phyloP scores from a whole-genome alignment of 2,329 filamentous ascomycete species.

The Huntiella decipiens region DNA sequence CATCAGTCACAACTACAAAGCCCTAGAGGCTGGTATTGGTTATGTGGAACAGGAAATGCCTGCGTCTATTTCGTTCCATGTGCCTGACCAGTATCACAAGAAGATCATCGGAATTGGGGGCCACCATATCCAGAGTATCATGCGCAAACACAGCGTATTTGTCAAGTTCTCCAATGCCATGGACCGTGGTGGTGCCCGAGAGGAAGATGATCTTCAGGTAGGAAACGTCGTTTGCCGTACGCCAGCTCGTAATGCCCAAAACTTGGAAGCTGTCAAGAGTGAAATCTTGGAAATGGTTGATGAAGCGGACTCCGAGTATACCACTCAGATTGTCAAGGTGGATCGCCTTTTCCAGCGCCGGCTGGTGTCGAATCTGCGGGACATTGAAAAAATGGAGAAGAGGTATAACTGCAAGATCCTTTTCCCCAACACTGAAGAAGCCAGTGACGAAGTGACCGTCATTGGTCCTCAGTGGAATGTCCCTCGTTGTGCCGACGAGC shows the following conservation, averaged over 20 bases:
- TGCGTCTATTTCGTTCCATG: constrained; percentile 95
- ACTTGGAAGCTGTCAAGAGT: constrained; percentile 89
- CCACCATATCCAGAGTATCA: constrained; percentile 96
- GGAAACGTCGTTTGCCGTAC: constrained; percentile 98
- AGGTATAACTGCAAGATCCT: constrained; percentile 99
- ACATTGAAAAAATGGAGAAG: constrained; percentile 90
- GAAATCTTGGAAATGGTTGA: constrained; percentile 99
- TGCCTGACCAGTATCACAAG: constrained; percentile 98
- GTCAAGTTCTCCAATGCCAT: constrained; percentile 99
- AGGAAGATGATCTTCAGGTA: constrained; percentile 95
- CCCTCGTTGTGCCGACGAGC: constrained; percentile 86
- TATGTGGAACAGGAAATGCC: constrained; percentile 98
- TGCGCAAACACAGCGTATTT: constrained; percentile 99
- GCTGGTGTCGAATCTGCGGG: constrained; percentile 67
- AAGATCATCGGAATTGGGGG: constrained; percentile 97
- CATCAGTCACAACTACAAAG: constrained; percentile 77
- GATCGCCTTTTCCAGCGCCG: constrained; percentile 92
- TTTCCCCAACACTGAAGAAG: constrained; percentile 92
- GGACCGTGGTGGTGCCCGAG: constrained; percentile 81
- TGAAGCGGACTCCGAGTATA: constrained; percentile 88
- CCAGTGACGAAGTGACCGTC: constrained; percentile 87
- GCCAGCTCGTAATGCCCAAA: constrained; percentile 89
- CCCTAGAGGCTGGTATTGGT: constrained; percentile 78
- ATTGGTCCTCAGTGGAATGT: constrained; percentile 97
- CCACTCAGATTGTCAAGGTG: constrained; percentile 80